Evolutionary conservation across 371 early-diverging fungal genomes (phyloP).

Genomic region (Rhizomucor miehei): DNA sequence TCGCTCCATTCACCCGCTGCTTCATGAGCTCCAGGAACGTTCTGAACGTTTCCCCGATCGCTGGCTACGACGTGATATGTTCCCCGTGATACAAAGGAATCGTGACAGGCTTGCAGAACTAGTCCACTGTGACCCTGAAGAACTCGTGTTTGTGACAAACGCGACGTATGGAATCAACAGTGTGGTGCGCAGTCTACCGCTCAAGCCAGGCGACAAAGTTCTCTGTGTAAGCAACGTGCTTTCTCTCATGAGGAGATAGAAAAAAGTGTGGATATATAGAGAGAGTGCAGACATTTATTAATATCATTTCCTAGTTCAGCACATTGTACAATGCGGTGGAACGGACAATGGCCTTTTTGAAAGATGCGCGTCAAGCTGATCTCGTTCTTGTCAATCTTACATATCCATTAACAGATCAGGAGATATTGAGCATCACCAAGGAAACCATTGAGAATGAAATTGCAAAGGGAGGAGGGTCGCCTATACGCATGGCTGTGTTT

Average conservation of each 20-base stretch:
- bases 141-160: slow-evolving; percentile 43
- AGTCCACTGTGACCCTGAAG: slow-evolving; percentile 37
- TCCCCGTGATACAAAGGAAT: slow-evolving; percentile 9
- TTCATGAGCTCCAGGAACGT: slow-evolving; percentile 13
- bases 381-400: slow-evolving; percentile 29
- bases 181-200: slow-evolving; percentile 35
- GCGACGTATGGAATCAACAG: slow-evolving; percentile 43
- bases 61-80: slow-evolving; percentile 14
- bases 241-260: slow-evolving; percentile 5
- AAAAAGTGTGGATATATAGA: background rate
- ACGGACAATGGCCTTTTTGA: slow-evolving; percentile 28
- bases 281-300: background rate
- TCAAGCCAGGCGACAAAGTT: slow-evolving; percentile 38
- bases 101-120: slow-evolving; percentile 17
- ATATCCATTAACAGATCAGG: slow-evolving; percentile 32
- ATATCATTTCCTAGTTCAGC: slow-evolving; percentile 19
- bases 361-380: slow-evolving; percentile 28
- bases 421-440: slow-evolving; percentile 24
- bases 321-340: slow-evolving; percentile 52
- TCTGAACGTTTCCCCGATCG: slow-evolving; percentile 14
- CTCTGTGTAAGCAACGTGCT: slow-evolving; percentile 23
- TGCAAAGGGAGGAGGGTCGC: slow-evolving; percentile 24
- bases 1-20: background rate
- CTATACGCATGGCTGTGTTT: slow-evolving; percentile 49
- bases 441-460: slow-evolving; percentile 17